Conservation (phyloP, 176 grass and related monocot species). For the Aegilops tauschii region DNA sequence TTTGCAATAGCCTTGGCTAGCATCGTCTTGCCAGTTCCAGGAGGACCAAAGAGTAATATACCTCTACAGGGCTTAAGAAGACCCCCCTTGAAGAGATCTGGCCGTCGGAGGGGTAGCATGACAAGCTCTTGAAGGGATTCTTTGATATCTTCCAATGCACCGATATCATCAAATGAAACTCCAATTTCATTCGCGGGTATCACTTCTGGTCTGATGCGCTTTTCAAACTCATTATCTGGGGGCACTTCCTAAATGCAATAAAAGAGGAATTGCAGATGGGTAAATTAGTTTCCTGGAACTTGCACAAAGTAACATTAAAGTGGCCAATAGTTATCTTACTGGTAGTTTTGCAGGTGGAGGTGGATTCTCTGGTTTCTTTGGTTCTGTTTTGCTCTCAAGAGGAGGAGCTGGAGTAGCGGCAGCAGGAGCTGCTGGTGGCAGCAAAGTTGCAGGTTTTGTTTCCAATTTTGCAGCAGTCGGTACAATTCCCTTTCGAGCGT, state of each 20-base stretch:
- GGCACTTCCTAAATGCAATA: conserved; percentile 41
- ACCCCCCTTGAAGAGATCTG: conserved; percentile 84
- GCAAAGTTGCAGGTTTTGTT: conserved; percentile 54
- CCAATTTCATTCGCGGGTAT: conserved; percentile 82
- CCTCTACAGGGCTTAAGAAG: conserved; percentile 80
- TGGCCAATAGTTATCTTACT: conserved; percentile 26
- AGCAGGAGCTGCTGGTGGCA: conserved; percentile 24
- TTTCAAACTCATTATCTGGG: conserved; percentile 87
- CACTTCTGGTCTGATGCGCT: conserved; percentile 79
- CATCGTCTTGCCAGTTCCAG: conserved; percentile 86
- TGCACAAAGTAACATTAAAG: conserved; percentile 14
- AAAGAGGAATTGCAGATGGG: neutral
- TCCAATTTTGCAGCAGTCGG: conserved; percentile 50
- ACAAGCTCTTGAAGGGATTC: conserved; percentile 87
- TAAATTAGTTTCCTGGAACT: conserved; percentile 7
- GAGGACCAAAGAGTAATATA: conserved; percentile 80
- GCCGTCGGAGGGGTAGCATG: conserved; percentile 74
- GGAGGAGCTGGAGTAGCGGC: neutral
- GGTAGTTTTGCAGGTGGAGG: conserved; percentile 46
- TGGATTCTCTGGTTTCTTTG: conserved; percentile 52
- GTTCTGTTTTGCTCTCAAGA: conserved; percentile 51
- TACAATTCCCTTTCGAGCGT: conserved; percentile 24
- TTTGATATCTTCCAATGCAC: conserved; percentile 79
- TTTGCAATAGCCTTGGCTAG: conserved; percentile 88
- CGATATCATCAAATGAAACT: conserved; percentile 79